These are phyloP conservation scores for Echium plantagineum DNA, from an alignment of 257 asterid genomes.

Conservation along the genomic window DNA sequence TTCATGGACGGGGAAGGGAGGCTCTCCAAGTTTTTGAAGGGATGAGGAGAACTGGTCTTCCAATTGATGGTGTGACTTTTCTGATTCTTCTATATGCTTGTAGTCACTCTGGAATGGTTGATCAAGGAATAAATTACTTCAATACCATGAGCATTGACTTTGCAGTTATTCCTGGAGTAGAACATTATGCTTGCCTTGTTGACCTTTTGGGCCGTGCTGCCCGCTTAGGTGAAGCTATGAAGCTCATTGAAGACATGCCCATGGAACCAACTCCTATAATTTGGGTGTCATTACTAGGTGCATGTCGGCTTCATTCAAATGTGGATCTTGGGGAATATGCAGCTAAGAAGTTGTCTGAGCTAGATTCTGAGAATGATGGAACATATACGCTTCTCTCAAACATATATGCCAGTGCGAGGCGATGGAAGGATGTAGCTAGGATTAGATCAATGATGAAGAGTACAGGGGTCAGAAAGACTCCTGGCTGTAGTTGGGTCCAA, in stretches of 20 bases:
- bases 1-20: conserved; percentile 81
- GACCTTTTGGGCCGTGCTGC: conserved; percentile 90
- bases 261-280: conserved; percentile 53
- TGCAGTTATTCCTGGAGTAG: conserved; percentile 53
- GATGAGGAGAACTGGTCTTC: conserved; percentile 41
- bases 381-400: conserved; percentile 74
- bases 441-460: conserved; percentile 60
- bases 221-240: conserved; percentile 61
- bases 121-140: conserved; percentile 59
- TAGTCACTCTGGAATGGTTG: conserved; percentile 89
- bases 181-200: conserved; percentile 81
- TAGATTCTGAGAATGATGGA: conserved; percentile 77
- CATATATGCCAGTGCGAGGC: conserved; percentile 65
- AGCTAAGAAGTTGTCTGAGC: conserved; percentile 38
- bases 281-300: conserved; percentile 79
- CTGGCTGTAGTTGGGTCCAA: conserved; percentile 95
- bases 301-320: conserved; percentile 75
- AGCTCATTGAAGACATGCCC: conserved; percentile 52
- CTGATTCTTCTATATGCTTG: conserved; percentile 82
- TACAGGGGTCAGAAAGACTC: conserved; percentile 70
- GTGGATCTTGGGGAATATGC: conserved; percentile 81
- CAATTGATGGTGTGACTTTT: conserved; percentile 64
- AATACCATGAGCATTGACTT: conserved; percentile 43
- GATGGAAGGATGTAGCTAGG: conserved; percentile 85
- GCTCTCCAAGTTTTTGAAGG: conserved; percentile 47